Evolutionary conservation across 192 early-diverging fungal species (phyloP), one percentile per base, ranked within the genome.

Genomic region (Coemansia erecta): DNA sequence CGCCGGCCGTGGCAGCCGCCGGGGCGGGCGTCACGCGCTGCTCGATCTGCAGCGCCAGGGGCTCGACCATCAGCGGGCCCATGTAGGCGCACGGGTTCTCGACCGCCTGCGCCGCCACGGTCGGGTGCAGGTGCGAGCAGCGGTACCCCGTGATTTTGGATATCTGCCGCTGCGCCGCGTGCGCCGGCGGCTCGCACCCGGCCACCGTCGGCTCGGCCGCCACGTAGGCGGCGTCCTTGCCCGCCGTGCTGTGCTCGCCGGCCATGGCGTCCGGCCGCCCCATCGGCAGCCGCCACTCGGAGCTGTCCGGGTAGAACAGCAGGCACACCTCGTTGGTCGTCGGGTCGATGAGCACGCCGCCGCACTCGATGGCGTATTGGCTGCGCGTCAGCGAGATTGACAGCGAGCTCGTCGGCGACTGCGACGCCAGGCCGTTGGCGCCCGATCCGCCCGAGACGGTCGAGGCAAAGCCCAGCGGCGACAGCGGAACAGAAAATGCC

Each of bases 261-360:
- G 51, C 18, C 72, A 66, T 72, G 12, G 58, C 13, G 40, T 70
- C 57, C 33, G 74, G 62, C 9, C 50, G 59, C 4, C 75, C 69
- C 48, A 78, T 72, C 33, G 75, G 75, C 6, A 78, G 69, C 17
- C 75, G 65, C 75, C 75, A 78, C 47, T 78, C 75, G 48, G 75
- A 78, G 10, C 65, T 61, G 56, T 78, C 75, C 0, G 75, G 75
- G 55, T 78, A 78, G 51, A 78, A 78, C 19, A 78, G 58, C 10
- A 78, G 55, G 13, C 75, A 78, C 10, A 78, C 75, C 47, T 78
- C 75, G 58, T 65, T 78, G 53, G 69, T 78, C 3, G 53, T 21
- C 0, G 75, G 75, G 47, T 78, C 75, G 4, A 78, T 42, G 13
- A 78, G 63, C 4, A 78, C 69, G 6, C 75, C 75, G 55, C 75